Conservation (phyloP, 1,284 basidiomycete species). For the Rhodotorula sp. region DNA sequence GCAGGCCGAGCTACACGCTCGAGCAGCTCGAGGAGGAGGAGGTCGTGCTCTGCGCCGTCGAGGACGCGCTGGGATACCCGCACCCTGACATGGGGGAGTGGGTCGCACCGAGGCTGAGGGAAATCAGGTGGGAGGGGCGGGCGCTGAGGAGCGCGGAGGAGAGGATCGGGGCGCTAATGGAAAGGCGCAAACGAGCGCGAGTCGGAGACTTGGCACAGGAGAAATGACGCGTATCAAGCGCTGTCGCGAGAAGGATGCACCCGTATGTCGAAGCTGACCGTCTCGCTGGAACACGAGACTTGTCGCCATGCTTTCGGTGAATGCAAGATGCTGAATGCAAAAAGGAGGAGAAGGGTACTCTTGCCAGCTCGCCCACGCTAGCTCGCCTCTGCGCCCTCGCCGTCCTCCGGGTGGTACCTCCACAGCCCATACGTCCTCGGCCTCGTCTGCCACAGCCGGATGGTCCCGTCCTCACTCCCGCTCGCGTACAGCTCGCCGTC, state of each 20-base stretch:
- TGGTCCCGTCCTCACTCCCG: conserved; percentile 83
- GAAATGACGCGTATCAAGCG: too few species aligned
- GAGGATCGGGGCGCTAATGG: conserved; percentile 5
- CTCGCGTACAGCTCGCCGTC: conserved; percentile 98
- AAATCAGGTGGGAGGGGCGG: conserved; percentile 23
- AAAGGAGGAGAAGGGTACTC: not conserved
- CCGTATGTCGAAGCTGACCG: too few species aligned
- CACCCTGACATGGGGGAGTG: not conserved
- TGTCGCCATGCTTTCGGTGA: not conserved
- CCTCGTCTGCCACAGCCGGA: conserved; percentile 92
- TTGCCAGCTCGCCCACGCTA: not conserved
- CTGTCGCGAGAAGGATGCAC: too few species aligned
- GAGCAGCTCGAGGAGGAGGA: conserved; percentile 33
- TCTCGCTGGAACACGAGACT: not conserved
- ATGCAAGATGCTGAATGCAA: too few species aligned
- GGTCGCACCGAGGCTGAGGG: conserved; percentile 2
- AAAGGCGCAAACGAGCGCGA: not conserved
- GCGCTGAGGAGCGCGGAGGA: conserved; percentile 18
- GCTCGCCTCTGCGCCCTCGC: not conserved
- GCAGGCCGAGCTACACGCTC: conserved; percentile 20
- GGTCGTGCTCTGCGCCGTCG: conserved; percentile 3
- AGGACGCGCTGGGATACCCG: not conserved
- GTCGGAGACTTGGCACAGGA: not conserved
- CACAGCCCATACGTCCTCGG: conserved; percentile 92
- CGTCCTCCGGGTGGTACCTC: conserved; percentile 52